Conservation (phyloP, 2,329 filamentous ascomycete genomes). For the Colletotrichum spinosum region DNA sequence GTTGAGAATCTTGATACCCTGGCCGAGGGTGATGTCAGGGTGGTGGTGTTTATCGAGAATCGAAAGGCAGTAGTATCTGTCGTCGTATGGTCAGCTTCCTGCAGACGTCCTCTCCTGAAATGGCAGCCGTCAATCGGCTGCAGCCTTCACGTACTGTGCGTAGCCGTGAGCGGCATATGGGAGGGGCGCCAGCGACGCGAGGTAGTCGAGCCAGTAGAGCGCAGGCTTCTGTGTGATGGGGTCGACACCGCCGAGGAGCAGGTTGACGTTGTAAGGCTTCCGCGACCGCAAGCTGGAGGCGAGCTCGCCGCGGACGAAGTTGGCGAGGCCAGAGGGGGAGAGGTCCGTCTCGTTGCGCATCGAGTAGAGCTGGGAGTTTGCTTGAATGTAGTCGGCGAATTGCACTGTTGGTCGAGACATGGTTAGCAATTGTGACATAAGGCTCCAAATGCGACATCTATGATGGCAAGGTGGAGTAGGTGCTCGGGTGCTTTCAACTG, state of each 20-base stretch:
- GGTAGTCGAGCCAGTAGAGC: constrained; percentile 97
- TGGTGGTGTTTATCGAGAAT: constrained; percentile 99
- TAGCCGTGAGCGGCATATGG: constrained; percentile 98
- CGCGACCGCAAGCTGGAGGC: constrained; percentile 90
- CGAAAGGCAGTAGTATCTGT: constrained; percentile 94
- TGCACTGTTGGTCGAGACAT: constrained; percentile 72
- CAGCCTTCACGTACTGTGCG: constrained; percentile 78
- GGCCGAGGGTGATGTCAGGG: constrained; percentile 88
- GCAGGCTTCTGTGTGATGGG: constrained; percentile 90
- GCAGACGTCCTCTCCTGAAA: background rate
- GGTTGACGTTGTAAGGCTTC: constrained; percentile 96
- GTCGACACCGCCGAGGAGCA: constrained; percentile 93
- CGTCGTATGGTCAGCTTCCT: constrained; percentile 40
- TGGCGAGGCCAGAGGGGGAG: constrained; percentile 86
- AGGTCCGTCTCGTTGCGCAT: constrained; percentile 98
- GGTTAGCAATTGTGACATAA: constrained; percentile 16
- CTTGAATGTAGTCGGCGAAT: constrained; percentile 99
- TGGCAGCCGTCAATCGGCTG: constrained; percentile 14
- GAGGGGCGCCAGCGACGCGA: constrained; percentile 86
- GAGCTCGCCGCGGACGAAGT: constrained; percentile 94
- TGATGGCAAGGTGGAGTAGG: constrained; percentile 12
- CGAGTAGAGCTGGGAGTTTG: constrained; percentile 96
- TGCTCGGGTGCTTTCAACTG: constrained; percentile 44
- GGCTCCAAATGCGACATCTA: background rate
- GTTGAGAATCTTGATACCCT: constrained; percentile 91